A percentile compares a stretch with the other conserved stretches of the same genome.
phyloP scores from a whole-genome alignment of 352 stramenopile species.

The Elongisporangium anandrum region DNA sequence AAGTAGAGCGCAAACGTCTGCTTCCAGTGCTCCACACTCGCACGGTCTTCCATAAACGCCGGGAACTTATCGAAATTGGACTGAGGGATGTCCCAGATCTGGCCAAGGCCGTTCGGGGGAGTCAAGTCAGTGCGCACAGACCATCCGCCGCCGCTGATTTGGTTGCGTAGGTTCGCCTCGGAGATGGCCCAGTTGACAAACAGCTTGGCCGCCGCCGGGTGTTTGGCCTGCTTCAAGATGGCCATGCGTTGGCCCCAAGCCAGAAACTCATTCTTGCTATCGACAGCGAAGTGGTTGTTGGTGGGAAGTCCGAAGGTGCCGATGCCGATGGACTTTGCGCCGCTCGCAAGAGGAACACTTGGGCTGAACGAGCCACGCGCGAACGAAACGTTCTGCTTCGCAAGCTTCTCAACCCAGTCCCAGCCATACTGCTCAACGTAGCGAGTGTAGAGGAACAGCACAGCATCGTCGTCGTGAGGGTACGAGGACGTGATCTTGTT shows the following conservation, averaged over 20 bases:
- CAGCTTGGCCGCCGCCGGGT: constrained; percentile 13
- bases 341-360: constrained; percentile 6
- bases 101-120: background rate
- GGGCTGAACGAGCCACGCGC: constrained; percentile 11
- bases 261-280: too few relatives aligned
- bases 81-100: constrained; percentile 1
- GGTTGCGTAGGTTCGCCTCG: constrained; percentile 1
- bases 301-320: constrained; percentile 11
- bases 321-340: constrained; percentile 15
- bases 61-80: constrained; percentile 4
- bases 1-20: constrained; percentile 51
- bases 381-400: constrained; percentile 18
- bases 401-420: constrained; percentile 19
- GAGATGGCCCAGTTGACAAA: constrained; percentile 22
- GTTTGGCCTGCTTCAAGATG: constrained; percentile 11
- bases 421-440: constrained; percentile 42
- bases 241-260: constrained; percentile 21
- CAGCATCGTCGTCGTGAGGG: constrained; percentile 41
- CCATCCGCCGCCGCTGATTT: background rate
- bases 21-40: constrained; percentile 28
- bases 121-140: constrained; percentile 6
- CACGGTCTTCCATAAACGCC: constrained; percentile 47
- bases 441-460: constrained; percentile 35
- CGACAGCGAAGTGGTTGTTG: too few relatives aligned
- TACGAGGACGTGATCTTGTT: too few relatives aligned